Base-by-base conservation (phyloP, 2,329 filamentous ascomycete species). In the Phialophora chinensis region DNA sequence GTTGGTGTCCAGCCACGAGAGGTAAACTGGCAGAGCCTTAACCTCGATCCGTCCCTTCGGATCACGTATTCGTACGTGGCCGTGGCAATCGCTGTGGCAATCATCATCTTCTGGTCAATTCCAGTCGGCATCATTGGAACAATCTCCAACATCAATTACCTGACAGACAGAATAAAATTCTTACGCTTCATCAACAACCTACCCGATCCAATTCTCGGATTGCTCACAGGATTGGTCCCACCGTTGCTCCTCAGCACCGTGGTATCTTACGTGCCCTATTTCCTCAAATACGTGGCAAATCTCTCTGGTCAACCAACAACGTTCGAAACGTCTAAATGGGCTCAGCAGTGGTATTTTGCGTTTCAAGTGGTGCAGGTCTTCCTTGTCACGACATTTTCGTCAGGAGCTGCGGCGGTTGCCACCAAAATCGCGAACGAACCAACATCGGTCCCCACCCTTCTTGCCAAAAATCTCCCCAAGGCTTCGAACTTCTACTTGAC, bases 401-500 rank as follows among this genome's bases (percentile, higher is more conserved):
- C 92, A 2, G 70, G 71, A 5, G 93, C 93, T 2, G 89, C 93
- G 0, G 86, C 90, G 0, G 87, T 92, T 0, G 84, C 88, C 1
- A 80, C 86, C 33, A 77, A 89, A 53, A 89, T 96, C 56, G 81
- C 88, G 23, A 72, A 89, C 1, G 76, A 92, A 49, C 92, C 93
- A 0, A 78, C 84, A 6, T 82, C 82, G 0, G 85, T 87, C 7
- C 89, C 92, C 1, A 81, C 80, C 6, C 81, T 95, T 3, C 83
- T 97, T 8, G 90, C 93, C 0, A 76, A 85, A 49, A 90, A 92
- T 69, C 82, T 99, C 1, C 95, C 95, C 17, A 91, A 89, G 69
- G 90, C 93, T 0, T 94, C 92, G 64, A 98, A 96, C 78, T 96
- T 97, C 75, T 99, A 97, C 78, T 89, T 98, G 11, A 93, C 90